Evolutionary conservation across 164 flowering plant genomes (phyloP).

Genomic region (Magnolia changhungtana): DNA sequence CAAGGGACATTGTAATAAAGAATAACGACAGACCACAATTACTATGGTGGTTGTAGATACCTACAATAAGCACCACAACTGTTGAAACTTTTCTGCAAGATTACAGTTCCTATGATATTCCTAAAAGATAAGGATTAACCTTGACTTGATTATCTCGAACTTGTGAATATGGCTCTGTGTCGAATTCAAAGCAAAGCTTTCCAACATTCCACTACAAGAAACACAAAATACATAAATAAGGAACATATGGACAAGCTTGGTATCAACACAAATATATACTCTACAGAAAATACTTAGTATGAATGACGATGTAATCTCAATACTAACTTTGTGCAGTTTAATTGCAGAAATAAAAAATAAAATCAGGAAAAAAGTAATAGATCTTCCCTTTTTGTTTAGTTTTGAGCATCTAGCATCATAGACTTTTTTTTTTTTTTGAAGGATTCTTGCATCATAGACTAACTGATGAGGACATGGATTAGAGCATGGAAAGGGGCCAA

Average conservation of each 20-base stretch:
- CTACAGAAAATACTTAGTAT: too few species aligned
- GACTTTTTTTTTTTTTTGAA: too few species aligned
- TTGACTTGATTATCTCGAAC: constrained; percentile 61
- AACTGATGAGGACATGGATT: too few species aligned
- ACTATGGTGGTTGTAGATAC: constrained; percentile 58
- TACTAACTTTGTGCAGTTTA: too few species aligned
- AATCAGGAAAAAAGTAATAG: too few species aligned
- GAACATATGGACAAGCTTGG: background rate
- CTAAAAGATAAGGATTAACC: constrained; percentile 54
- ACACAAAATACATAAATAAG: background rate
- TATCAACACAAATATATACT: too few species aligned
- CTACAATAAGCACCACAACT: background rate
- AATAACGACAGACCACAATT: constrained; percentile 63
- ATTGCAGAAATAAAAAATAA: too few species aligned
- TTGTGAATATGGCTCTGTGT: constrained; percentile 84
- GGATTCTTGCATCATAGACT: too few species aligned
- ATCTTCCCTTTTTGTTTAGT: too few species aligned
- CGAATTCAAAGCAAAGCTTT: constrained; percentile 82
- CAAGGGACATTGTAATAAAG: background rate
- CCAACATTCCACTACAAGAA: constrained; percentile 75
- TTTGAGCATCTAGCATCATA: too few species aligned
- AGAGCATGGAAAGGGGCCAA: too few species aligned
- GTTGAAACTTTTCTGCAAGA: background rate
- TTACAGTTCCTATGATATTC: constrained; percentile 69
- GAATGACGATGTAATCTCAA: too few species aligned